Percentiles rank a stretch among this genome's conserved stretches.
phyloP scores from a whole-genome alignment of 2,329 filamentous ascomycete species.

The Fusarium nisikadoi region DNA sequence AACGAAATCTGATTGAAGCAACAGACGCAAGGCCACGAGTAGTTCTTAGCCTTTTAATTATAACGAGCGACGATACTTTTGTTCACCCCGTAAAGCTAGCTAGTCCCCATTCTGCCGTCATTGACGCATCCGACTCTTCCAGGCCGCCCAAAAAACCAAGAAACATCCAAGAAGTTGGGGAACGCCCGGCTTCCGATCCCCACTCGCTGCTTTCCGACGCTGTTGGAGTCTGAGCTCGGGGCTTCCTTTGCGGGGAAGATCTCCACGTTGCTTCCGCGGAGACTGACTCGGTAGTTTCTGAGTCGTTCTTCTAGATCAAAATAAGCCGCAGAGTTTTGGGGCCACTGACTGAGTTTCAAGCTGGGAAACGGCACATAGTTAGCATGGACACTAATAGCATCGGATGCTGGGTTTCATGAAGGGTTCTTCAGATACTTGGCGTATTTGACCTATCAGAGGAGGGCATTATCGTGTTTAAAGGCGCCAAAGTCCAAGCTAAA shows the following conservation, averaged over 20 bases:
- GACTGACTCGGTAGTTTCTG: slow-evolving; percentile 4
- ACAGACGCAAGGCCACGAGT: not conserved
- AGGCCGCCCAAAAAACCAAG: not conserved
- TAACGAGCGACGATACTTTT: not conserved
- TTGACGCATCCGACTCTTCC: slow-evolving; percentile 4
- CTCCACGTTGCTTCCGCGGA: not conserved
- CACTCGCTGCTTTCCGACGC: not conserved
- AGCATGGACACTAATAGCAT: not conserved
- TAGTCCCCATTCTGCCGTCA: slow-evolving; percentile 1
- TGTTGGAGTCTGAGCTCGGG: not conserved
- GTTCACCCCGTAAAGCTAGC: not conserved
- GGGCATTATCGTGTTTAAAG: too few relatives aligned
- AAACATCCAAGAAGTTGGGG: not conserved
- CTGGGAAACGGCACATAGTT: not conserved
- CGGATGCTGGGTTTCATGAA: not conserved
- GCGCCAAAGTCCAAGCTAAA: not conserved
- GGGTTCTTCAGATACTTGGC: not conserved
- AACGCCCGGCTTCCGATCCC: slow-evolving; percentile 22
- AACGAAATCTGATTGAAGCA: not conserved
- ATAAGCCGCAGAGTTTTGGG: not conserved
- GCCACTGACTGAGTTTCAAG: not conserved
- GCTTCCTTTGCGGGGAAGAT: slow-evolving; percentile 14
- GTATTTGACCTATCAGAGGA: not conserved
- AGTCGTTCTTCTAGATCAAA: not conserved
- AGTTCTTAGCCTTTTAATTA: not conserved